Base-by-base conservation (phyloP, 306 rosid genomes). In the Amphicarpaea edgeworthii region DNA sequence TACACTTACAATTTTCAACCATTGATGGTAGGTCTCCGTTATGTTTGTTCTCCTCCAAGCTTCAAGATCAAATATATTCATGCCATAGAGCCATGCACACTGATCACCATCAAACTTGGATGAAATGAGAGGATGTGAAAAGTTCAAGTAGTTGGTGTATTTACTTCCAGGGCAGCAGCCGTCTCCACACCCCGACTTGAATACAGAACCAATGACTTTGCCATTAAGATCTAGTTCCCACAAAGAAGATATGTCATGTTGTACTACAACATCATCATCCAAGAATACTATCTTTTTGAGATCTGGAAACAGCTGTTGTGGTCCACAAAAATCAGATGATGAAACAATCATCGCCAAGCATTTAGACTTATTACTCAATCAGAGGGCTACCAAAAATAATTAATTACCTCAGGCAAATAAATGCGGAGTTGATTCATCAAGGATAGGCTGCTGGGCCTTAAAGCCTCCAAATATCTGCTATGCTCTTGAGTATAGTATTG, bases 231-330 rank as follows among this genome's bases (percentile, higher is more conserved):
- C 89, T 58, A 89, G 59, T 57, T 88, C 90, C 98, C 96, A 93
- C 79, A 93, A 87, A 73, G 90, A 78, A 59, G 97, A 86, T 61
- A 93, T 78, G 85, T 91, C 97, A 68, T 47, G 96, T 80, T 93
- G 98, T 49, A 91, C 90, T 17, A 90, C 97, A 78, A 87, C 81
- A 86, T 93, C 98, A 71, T 93, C 98, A 61, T 93, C 98, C 89
- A 93, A 83, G 78, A 89, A 86, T 68, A 93, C 83, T 45, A 91
- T 79, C 91, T 86, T 89, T 70, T 86, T 81, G 70, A 93, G 97
- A 82, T 90, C 93, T 54, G 98, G 98, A 91, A 93, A 93, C 78
- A 93, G 86, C 98, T 91, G 97, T 68, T 77, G 51, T 83, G 81
- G 76, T 55, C 82, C 80, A 87, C 67, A 80, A 83, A 86, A 87